Evolutionary conservation across 106 monocot species (phyloP).

Genomic region (Xerophyta viscosa): DNA sequence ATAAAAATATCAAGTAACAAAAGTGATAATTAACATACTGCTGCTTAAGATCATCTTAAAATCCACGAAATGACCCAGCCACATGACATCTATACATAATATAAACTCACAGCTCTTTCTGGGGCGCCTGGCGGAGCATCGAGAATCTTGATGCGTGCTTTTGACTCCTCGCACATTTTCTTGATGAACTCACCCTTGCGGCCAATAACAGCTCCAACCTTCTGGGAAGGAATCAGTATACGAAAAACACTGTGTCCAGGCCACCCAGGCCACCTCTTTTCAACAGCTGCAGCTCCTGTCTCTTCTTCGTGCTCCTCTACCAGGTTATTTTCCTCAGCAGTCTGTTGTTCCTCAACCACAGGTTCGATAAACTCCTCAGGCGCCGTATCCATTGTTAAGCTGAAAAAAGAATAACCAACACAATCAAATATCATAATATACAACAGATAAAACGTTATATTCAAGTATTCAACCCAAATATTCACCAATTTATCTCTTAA

Average conservation of each 20-base stretch:
- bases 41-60: no score
- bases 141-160: conserved; percentile 85
- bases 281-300: conserved; percentile 19
- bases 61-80: no score
- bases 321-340: conserved; percentile 10
- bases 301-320: conserved; percentile 12
- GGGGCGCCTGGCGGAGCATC: conserved; percentile 73
- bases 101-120: conserved; percentile 80
- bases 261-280: conserved; percentile 94
- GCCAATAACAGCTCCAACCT: conserved; percentile 84
- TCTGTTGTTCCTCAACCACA: conserved; percentile 8
- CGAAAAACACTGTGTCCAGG: conserved; percentile 90
- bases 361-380: conserved; percentile 18
- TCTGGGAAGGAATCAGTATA: conserved; percentile 71
- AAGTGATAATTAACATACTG: no score
- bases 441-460: no score
- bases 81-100: neutral
- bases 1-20: no score
- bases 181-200: conserved; percentile 90
- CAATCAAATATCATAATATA: neutral
- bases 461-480: no score
- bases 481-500: no score
- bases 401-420: neutral
- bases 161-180: conserved; percentile 88
- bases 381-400: conserved; percentile 18